These are phyloP conservation scores for Jasminum sambac DNA, from an alignment of 257 asterid species.

Conservation along the genomic window DNA sequence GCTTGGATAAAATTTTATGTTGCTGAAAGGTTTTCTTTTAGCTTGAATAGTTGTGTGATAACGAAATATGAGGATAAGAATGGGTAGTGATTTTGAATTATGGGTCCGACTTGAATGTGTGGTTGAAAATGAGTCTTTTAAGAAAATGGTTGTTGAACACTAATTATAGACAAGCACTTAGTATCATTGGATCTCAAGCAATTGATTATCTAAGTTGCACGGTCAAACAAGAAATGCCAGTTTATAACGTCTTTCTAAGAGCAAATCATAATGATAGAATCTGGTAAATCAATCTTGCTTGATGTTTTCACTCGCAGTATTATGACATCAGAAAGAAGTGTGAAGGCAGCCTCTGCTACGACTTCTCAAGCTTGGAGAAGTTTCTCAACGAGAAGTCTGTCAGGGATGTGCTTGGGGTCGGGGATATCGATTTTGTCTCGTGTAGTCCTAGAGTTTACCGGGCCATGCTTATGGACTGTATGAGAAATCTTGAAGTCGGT, in stretches of 20 bases:
- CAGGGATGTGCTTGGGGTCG: conserved; percentile 60
- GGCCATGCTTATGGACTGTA: conserved; percentile 85
- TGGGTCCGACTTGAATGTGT: no score
- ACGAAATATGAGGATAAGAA: no score
- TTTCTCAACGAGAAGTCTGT: conserved; percentile 60
- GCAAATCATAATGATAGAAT: not conserved
- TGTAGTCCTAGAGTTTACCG: conserved; percentile 67
- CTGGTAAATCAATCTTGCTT: not conserved
- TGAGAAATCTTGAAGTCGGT: conserved; percentile 81
- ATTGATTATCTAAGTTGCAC: not conserved
- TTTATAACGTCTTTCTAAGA: not conserved
- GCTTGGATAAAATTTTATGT: no score
- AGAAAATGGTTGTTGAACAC: no score
- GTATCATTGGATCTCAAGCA: not conserved
- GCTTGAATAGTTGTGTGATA: no score
- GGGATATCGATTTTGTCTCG: conserved; percentile 68
- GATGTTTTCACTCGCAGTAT: conserved; percentile 41
- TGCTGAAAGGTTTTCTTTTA: no score
- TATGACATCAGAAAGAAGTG: conserved; percentile 77
- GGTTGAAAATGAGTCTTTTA: no score
- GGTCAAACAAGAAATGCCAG: not conserved
- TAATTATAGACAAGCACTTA: no score
- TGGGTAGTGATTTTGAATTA: no score
- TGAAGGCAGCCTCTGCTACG: conserved; percentile 70
- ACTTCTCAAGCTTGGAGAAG: conserved; percentile 75